phyloP scores from a whole-genome alignment of 441 rosid genomes.

The Dalechampia spathulata region DNA sequence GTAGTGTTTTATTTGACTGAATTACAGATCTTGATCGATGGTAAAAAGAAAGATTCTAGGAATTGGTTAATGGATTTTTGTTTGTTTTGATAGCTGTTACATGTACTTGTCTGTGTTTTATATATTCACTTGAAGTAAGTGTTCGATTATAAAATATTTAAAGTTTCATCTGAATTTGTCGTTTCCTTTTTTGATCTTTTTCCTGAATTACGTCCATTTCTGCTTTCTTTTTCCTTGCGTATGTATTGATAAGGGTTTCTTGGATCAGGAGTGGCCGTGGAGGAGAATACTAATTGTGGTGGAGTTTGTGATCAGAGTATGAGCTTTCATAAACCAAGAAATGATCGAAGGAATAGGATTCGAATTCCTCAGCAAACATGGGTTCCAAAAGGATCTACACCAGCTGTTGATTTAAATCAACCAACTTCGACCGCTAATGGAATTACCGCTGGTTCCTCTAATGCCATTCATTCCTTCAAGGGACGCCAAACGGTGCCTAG shows the following conservation, averaged over 20 bases:
- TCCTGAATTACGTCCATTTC: too few relatives aligned
- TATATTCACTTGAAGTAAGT: too few relatives aligned
- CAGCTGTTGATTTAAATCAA: constrained; percentile 16
- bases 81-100: too few relatives aligned
- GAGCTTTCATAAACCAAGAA: constrained; percentile 39
- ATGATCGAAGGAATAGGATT: constrained; percentile 42
- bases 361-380: constrained; percentile 53
- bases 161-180: too few relatives aligned
- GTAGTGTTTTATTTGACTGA: too few relatives aligned
- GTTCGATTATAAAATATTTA: too few relatives aligned
- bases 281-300: constrained; percentile 17
- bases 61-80: too few relatives aligned
- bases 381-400: constrained; percentile 64
- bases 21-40: too few relatives aligned
- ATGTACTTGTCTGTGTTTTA: too few relatives aligned
- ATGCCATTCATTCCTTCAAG: constrained; percentile 24
- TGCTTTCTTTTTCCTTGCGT: too few relatives aligned
- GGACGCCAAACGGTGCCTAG: constrained; percentile 20
- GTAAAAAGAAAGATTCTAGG: too few relatives aligned
- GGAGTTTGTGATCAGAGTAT: constrained; percentile 19
- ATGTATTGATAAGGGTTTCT: neutral
- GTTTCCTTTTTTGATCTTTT: too few relatives aligned
- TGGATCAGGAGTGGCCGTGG: neutral
- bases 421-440: constrained; percentile 16
- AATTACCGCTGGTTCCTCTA: constrained; percentile 17